These are phyloP conservation scores for Strobilomyces confusus DNA, from an alignment of 768 basidiomycete species.

Conservation along the genomic window DNA sequence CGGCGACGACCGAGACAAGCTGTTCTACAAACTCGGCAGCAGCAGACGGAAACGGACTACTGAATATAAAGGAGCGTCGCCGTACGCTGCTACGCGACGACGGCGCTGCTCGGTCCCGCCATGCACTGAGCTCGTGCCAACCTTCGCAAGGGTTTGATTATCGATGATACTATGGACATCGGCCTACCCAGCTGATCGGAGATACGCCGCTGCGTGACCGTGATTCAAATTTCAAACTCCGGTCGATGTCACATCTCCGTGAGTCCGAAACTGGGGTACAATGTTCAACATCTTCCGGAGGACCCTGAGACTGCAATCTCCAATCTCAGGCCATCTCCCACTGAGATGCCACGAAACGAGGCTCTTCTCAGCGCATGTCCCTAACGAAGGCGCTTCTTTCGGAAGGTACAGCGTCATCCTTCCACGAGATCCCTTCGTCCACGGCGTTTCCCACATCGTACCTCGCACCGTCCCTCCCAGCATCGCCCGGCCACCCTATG, in stretches of 20 bases:
- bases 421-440: constrained; percentile 60
- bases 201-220: background rate
- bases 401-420: constrained; percentile 60
- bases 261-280: too few species aligned
- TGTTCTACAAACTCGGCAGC: too few species aligned
- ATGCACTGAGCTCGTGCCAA: too few species aligned
- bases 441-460: constrained; percentile 58
- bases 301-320: background rate
- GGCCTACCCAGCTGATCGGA: too few species aligned
- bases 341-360: background rate
- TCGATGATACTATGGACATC: too few species aligned
- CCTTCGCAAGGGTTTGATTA: too few species aligned
- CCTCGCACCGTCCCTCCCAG: constrained; percentile 52
- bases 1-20: too few species aligned
- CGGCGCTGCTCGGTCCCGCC: too few species aligned
- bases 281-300: too few species aligned
- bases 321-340: background rate
- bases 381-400: constrained; percentile 31
- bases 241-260: background rate
- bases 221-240: background rate
- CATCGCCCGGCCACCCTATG: constrained; percentile 57
- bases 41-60: too few species aligned
- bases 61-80: too few species aligned
- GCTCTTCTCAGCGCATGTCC: background rate
- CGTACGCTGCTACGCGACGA: too few species aligned